Evolutionary conservation across 306 rosid genomes (phyloP), one percentile per base, ranked within the genome.

Genomic region (Sicyos edulis): DNA sequence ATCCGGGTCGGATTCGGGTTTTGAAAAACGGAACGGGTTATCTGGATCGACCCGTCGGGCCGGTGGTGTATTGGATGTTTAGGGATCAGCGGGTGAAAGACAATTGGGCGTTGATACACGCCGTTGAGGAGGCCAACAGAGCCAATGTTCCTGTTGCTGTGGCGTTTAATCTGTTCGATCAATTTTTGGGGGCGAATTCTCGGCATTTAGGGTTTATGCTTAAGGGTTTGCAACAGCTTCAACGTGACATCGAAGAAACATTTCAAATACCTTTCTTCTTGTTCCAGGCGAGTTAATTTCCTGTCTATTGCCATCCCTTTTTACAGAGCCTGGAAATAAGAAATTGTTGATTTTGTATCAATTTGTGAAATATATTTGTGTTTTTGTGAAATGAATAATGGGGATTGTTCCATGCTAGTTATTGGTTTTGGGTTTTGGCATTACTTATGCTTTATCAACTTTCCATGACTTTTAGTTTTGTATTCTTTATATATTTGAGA

Each of bases 11-110:
- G 13, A 13, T 87, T 47, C 80, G 93, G 78, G 74, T 84, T 52
- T 76, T 88, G 51, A 93, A 88, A 74, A 80, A 83, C 59, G 82
- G 85, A 2, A 61, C 74, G 6, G 14, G 68, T 4, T 72, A 70
- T 24, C 34, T 53, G 2, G 83, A 69, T 11, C 73, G 79, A 49
- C 65, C 56, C 37, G 8, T 62, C 59, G 98, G 98, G 32, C 97
- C 97, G 0, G 90, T 90, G 2, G 96, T 93, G 22, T 93, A 93
- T 71, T 93, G 98, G 96, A 93, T 93, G 96, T 93, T 90, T 72
- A 87, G 96, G 71, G 98, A 93, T 78, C 98, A 93, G 82, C 79
- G 98, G 80, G 40, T 87, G 42, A 81, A 76, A 73, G 97, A 88
- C 80, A 93, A 93, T 49, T 90, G 97, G 97, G 98, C 98, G 19